phyloP scores from a whole-genome alignment of 805 yeast species.

The Wickerhamomyces rabaulensis region DNA sequence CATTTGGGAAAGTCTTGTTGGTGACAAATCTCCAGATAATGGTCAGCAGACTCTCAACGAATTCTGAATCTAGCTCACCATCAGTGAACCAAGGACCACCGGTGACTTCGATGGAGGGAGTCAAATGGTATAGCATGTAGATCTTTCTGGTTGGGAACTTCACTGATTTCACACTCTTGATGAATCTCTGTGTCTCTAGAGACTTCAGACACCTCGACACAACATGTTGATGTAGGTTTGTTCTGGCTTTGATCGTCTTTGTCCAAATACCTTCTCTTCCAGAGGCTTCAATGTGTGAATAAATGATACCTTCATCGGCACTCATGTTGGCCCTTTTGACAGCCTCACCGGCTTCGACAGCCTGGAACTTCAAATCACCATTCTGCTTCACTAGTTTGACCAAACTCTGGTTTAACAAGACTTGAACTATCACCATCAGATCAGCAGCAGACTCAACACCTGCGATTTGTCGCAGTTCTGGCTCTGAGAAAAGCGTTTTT shows the following conservation, averaged over 20 bases:
- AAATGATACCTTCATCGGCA: constrained; percentile 85
- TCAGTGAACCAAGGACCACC: constrained; percentile 99
- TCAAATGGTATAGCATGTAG: constrained; percentile 89
- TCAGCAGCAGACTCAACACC: constrained; percentile 36
- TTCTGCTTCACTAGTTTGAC: constrained; percentile 66
- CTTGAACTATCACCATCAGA: constrained; percentile 45
- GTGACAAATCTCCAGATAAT: constrained; percentile 88
- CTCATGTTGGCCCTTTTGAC: constrained; percentile 70
- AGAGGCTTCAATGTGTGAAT: constrained; percentile 85
- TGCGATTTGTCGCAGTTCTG: constrained; percentile 54
- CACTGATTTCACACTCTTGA: constrained; percentile 86
- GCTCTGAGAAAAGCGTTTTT: constrained; percentile 56
- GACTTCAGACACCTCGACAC: constrained; percentile 77
- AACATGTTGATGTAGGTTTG: constrained; percentile 89
- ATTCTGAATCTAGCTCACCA: constrained; percentile 89
- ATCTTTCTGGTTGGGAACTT: constrained; percentile 92
- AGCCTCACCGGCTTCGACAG: constrained; percentile 71
- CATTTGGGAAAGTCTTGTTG: constrained; percentile 68
- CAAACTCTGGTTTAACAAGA: constrained; percentile 49
- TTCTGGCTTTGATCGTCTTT: constrained; percentile 79
- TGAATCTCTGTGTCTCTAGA: constrained; percentile 73
- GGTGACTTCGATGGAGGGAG: constrained; percentile 92
- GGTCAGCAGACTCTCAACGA: constrained; percentile 75
- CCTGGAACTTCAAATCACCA: constrained; percentile 67
- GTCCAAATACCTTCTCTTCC: constrained; percentile 98